Evolutionary conservation across 2,329 filamentous ascomycete species (phyloP).

Genomic region (Cordyceps tenuipes): DNA sequence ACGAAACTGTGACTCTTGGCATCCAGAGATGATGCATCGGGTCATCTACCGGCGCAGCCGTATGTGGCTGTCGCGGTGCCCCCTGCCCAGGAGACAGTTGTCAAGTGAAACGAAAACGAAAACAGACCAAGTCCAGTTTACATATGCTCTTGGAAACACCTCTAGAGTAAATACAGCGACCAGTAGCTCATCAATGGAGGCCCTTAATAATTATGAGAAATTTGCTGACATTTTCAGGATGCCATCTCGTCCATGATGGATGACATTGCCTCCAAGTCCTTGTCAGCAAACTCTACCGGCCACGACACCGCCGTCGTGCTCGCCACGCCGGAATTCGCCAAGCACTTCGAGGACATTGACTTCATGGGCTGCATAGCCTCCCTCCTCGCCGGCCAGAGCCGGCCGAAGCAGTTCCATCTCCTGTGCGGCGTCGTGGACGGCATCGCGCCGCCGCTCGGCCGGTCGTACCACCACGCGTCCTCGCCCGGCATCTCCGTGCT

Average conservation of each 20-base stretch:
- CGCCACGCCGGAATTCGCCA: constrained; percentile 39
- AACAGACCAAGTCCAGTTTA: constrained; percentile 10
- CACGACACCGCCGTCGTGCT: constrained; percentile 41
- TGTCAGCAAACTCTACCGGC: constrained; percentile 21
- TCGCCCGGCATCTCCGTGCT: constrained; percentile 43
- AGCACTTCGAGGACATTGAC: constrained; percentile 35
- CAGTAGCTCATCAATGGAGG: constrained; percentile 4
- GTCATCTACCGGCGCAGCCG: not conserved
- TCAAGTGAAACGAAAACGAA: not conserved
- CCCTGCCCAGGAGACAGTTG: not conserved
- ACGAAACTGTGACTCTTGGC: not conserved
- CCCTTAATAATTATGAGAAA: constrained; percentile 6
- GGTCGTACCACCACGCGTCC: constrained; percentile 19
- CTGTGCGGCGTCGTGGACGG: constrained; percentile 50
- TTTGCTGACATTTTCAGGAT: constrained; percentile 15
- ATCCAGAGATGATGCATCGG: not conserved
- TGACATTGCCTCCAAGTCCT: constrained; percentile 17
- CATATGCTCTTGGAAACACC: constrained; percentile 8
- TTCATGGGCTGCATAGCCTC: constrained; percentile 36
- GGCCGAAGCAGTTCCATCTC: constrained; percentile 35
- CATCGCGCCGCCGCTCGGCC: constrained; percentile 31
- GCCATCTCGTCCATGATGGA: constrained; percentile 15
- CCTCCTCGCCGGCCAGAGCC: constrained; percentile 36
- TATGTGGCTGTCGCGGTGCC: not conserved
- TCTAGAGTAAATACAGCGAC: not conserved